These are phyloP conservation scores for Polytrichum formosum DNA, from an alignment of 225 moss, liverwort and hornwort genomes.

Conservation along the genomic window DNA sequence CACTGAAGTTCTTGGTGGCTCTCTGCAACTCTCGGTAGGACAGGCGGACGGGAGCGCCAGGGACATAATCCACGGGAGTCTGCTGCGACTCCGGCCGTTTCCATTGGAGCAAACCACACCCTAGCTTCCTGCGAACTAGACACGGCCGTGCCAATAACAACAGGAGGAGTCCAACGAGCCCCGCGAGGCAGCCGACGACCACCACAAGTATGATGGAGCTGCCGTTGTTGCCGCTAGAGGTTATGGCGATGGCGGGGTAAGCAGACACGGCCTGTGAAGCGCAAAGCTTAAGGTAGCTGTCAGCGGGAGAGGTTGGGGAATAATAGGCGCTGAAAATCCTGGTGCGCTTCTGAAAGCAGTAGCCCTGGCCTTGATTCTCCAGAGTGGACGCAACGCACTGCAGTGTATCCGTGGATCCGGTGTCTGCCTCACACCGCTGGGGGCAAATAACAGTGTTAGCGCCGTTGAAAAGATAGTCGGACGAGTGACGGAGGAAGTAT, in stretches of 20 bases:
- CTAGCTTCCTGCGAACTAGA: constrained; percentile 12
- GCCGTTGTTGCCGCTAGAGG: constrained; percentile 1
- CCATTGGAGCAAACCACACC: too few relatives aligned
- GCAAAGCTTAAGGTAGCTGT: constrained; percentile 40
- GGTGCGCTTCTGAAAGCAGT: constrained; percentile 30
- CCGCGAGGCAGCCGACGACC: constrained; percentile 31
- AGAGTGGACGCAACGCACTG: constrained; percentile 33
- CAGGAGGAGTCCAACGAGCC: constrained; percentile 23
- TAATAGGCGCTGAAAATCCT: constrained; percentile 36
- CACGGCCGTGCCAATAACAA: constrained; percentile 23
- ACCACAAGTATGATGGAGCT: constrained; percentile 17
- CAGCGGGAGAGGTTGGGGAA: constrained; percentile 31
- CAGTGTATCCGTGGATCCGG: constrained; percentile 7
- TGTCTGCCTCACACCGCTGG: constrained; percentile 17
- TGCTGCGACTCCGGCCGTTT: not conserved
- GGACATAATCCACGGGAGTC: constrained; percentile 30
- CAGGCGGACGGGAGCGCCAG: constrained; percentile 54
- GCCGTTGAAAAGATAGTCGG: constrained; percentile 35
- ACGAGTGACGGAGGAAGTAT: constrained; percentile 20
- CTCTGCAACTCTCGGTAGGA: constrained; percentile 47
- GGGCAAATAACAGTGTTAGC: constrained; percentile 28
- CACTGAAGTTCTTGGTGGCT: constrained; percentile 63
- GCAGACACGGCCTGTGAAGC: constrained; percentile 22
- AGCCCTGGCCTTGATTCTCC: constrained; percentile 27
- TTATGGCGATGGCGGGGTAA: not conserved